Percentiles rank a stretch among this genome's conserved stretches.
phyloP scores from a whole-genome alignment of 768 basidiomycete genomes.

The Leccinum uliginosum region DNA sequence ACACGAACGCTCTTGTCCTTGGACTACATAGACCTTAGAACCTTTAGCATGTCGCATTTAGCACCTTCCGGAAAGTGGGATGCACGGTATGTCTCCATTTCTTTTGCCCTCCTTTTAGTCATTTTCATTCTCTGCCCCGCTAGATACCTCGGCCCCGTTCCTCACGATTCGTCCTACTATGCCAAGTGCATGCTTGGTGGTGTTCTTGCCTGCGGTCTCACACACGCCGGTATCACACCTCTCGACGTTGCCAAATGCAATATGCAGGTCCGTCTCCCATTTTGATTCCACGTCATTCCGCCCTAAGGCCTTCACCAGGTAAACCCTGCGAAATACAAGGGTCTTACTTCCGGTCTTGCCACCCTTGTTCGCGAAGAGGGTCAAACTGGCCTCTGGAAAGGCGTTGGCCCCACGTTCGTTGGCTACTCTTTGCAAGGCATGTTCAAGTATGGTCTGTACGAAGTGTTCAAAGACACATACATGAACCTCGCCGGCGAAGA shows the following conservation, averaged over 20 bases:
- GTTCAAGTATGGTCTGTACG: slow-evolving; percentile 98
- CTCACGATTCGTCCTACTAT: slow-evolving; percentile 9
- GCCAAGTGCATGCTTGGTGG: slow-evolving; percentile 12
- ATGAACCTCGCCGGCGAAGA: slow-evolving; percentile 88
- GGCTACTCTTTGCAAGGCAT: slow-evolving; percentile 94
- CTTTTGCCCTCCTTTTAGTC: neutral
- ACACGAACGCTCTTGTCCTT: neutral
- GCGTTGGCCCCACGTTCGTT: slow-evolving; percentile 86
- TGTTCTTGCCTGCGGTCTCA: slow-evolving; percentile 6
- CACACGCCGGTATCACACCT: slow-evolving; percentile 7
- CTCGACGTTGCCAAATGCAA: slow-evolving; percentile 9
- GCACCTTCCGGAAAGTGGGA: slow-evolving; percentile 18
- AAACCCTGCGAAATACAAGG: slow-evolving; percentile 69
- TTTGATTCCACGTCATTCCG: too few species aligned
- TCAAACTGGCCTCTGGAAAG: slow-evolving; percentile 85
- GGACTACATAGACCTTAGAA: slow-evolving; percentile 4
- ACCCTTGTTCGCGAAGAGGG: slow-evolving; percentile 77
- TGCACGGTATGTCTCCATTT: slow-evolving; percentile 1
- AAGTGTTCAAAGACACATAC: slow-evolving; percentile 92
- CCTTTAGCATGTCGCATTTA: slow-evolving; percentile 10
- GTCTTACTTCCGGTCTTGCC: slow-evolving; percentile 55
- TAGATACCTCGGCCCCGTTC: slow-evolving; percentile 12
- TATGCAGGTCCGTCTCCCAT: slow-evolving; percentile 4
- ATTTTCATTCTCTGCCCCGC: neutral
- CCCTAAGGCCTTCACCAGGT: slow-evolving; percentile 42